Conservation (phyloP, 257 asterid species). For the Ophiorrhiza pumila region DNA sequence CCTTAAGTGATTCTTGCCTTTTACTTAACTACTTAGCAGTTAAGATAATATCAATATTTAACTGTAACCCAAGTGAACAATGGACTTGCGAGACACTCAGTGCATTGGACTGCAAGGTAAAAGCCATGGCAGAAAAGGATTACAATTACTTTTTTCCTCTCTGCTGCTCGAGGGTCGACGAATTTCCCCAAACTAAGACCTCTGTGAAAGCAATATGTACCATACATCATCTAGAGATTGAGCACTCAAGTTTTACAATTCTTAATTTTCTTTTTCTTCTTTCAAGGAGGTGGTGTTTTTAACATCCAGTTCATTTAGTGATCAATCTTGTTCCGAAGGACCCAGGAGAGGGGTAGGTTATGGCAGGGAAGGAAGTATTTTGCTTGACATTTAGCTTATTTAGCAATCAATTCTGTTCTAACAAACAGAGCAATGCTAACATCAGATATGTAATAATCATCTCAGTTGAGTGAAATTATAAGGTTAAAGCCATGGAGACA, state of each 20-base stretch:
- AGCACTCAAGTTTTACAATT: background rate
- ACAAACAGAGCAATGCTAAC: background rate
- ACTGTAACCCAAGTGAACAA: background rate
- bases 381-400: background rate
- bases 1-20: background rate
- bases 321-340: background rate
- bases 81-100: background rate
- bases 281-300: background rate
- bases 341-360: background rate
- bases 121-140: background rate
- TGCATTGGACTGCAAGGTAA: background rate
- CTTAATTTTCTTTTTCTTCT: background rate
- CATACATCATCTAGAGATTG: background rate
- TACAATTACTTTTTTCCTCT: background rate
- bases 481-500: background rate
- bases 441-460: background rate
- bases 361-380: background rate
- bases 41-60: background rate
- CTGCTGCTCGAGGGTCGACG: background rate
- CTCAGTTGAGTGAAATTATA: background rate
- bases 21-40: background rate
- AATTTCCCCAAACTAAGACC: background rate
- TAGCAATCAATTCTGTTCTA: background rate
- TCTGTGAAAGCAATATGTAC: background rate
- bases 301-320: background rate